A percentile compares a stretch with the other conserved stretches of the same genome.
These are phyloP conservation scores for Hypoxylon crocopeplum DNA, from an alignment of 495 filamentous ascomycete genomes.

Conservation along the genomic window DNA sequence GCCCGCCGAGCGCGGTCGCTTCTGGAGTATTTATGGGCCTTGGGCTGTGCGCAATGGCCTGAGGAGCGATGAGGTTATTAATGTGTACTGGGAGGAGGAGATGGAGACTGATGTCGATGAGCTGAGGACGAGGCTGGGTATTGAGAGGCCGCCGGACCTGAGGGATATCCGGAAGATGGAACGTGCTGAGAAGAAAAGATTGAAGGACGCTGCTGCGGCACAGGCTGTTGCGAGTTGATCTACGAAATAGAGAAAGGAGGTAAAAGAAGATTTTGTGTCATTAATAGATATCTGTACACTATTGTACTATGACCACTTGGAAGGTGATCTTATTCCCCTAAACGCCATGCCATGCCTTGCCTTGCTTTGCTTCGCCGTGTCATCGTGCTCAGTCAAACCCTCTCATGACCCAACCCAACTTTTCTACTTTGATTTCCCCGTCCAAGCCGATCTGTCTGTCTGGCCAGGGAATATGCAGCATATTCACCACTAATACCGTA, in stretches of 20 bases:
- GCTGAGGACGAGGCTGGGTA: slow-evolving; percentile 73
- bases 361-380: not conserved
- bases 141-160: slow-evolving; percentile 91
- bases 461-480: no score
- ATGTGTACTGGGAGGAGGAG: slow-evolving; percentile 98
- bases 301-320: slow-evolving; percentile 16
- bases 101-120: slow-evolving; percentile 83
- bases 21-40: slow-evolving; percentile 78
- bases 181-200: slow-evolving; percentile 69
- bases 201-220: slow-evolving; percentile 54
- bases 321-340: slow-evolving; percentile 14
- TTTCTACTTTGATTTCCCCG: no score
- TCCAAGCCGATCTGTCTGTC: no score
- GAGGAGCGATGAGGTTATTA: slow-evolving; percentile 80
- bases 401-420: not conserved
- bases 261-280: slow-evolving; percentile 1
- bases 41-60: slow-evolving; percentile 91
- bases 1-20: slow-evolving; percentile 72
- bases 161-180: slow-evolving; percentile 76
- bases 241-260: not conserved
- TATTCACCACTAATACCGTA: no score
- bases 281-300: slow-evolving; percentile 19
- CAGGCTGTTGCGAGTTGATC: slow-evolving; percentile 10
- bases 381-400: slow-evolving; percentile 5
- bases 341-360: slow-evolving; percentile 40